phyloP scores from a whole-genome alignment of 805 yeast genomes.

The Candida verbasci region DNA sequence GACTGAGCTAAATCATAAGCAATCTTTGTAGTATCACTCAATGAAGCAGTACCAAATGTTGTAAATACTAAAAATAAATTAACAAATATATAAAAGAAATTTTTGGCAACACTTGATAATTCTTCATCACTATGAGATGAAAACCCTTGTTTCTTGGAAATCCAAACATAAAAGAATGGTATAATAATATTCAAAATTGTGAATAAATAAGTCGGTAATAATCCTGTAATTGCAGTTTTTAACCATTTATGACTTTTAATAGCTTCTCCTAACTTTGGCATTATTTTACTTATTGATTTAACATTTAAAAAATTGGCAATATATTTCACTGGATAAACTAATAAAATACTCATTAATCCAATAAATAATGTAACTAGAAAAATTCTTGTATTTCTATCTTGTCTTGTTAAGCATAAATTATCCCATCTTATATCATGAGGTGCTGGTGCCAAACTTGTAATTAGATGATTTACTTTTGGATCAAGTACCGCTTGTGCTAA shows the following conservation, averaged over 20 bases:
- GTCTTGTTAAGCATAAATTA: constrained; percentile 75
- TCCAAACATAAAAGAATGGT: constrained; percentile 82
- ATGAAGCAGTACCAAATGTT: constrained; percentile 84
- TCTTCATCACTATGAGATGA: constrained; percentile 93
- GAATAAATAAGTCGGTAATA: constrained; percentile 87
- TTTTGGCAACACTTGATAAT: constrained; percentile 81
- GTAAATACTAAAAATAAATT: constrained; percentile 92
- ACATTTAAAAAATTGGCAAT: constrained; percentile 77
- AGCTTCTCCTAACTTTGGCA: constrained; percentile 77
- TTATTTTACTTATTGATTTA: constrained; percentile 70
- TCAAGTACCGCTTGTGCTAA: constrained; percentile 93
- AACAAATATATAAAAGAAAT: constrained; percentile 91
- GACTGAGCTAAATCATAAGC: constrained; percentile 86
- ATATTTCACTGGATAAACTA: constrained; percentile 80
- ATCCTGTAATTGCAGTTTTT: constrained; percentile 75
- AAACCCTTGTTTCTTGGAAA: constrained; percentile 81
- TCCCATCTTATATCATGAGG: constrained; percentile 96
- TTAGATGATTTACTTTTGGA: constrained; percentile 79
- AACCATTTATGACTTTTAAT: constrained; percentile 67
- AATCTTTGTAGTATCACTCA: constrained; percentile 84
- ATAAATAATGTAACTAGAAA: constrained; percentile 64
- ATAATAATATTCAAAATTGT: constrained; percentile 76
- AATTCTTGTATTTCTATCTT: constrained; percentile 61
- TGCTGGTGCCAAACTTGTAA: constrained; percentile 87
- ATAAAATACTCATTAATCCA: constrained; percentile 63